Evolutionary conservation across 208 protist species (phyloP).

Genomic region (Zelonia costaricensis): DNA sequence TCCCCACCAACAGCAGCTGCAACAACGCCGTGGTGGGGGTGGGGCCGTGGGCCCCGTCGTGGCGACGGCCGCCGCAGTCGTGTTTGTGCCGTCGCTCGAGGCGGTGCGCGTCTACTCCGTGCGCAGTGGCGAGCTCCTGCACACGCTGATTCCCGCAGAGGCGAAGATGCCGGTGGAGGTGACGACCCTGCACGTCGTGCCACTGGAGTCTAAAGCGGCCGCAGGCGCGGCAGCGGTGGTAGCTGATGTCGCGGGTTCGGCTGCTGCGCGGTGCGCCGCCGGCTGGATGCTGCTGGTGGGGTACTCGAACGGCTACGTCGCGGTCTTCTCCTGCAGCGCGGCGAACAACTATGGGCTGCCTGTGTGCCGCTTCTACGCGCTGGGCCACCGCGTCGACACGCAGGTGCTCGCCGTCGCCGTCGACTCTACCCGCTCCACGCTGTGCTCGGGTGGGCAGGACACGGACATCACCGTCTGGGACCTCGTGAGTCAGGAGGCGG

Average conservation of each 20-base stretch:
- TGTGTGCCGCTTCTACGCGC: slow-evolving; percentile 80
- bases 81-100: slow-evolving; percentile 85
- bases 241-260: not conserved
- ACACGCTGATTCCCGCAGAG: slow-evolving; percentile 72
- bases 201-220: slow-evolving; percentile 22
- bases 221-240: not conserved
- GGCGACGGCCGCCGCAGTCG: slow-evolving; percentile 30
- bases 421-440: slow-evolving; percentile 36
- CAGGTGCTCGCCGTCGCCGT: slow-evolving; percentile 87
- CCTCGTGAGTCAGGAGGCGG: slow-evolving; percentile 73
- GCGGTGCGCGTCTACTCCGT: slow-evolving; percentile 82
- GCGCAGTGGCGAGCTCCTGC: slow-evolving; percentile 69
- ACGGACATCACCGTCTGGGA: slow-evolving; percentile 99
- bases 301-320: slow-evolving; percentile 85
- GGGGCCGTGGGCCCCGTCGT: not conserved
- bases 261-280: not conserved
- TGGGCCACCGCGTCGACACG: slow-evolving; percentile 83
- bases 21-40: not conserved
- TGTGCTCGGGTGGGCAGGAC: slow-evolving; percentile 95
- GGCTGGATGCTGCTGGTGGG: slow-evolving; percentile 84
- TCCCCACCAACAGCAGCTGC: slow-evolving; percentile 6
- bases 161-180: slow-evolving; percentile 85
- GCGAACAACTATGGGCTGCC: slow-evolving; percentile 84
- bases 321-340: slow-evolving; percentile 67
- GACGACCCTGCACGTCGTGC: slow-evolving; percentile 58